These are phyloP conservation scores for Chlamydomonas eustigma DNA, from an alignment of 139 green algal genomes.

Conservation along the genomic window DNA sequence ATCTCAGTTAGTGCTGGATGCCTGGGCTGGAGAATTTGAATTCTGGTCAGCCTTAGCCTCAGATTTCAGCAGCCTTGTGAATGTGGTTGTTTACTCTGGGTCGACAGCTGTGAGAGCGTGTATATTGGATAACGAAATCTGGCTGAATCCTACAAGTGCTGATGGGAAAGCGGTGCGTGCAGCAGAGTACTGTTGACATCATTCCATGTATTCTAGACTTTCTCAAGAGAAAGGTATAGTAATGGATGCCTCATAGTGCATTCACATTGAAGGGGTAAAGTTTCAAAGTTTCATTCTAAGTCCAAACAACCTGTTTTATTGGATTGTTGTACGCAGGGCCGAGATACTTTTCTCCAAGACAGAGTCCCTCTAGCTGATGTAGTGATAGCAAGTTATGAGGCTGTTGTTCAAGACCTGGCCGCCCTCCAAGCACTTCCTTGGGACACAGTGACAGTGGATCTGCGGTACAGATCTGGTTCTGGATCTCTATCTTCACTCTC, in stretches of 20 bases:
- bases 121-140: not conserved
- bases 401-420: slow-evolving; percentile 41
- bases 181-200: not conserved
- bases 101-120: not conserved
- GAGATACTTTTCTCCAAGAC: no score
- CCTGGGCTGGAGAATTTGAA: slow-evolving; percentile 65
- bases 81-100: slow-evolving; percentile 8
- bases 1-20: slow-evolving; percentile 44
- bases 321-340: no score
- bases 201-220: no score
- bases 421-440: slow-evolving; percentile 55
- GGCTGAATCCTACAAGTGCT: not conserved
- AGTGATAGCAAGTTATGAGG: slow-evolving; percentile 68
- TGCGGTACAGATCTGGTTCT: slow-evolving; percentile 24
- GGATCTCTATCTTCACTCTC: not conserved
- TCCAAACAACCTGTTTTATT: no score
- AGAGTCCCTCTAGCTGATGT: slow-evolving; percentile 67
- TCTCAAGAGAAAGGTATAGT: no score
- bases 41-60: slow-evolving; percentile 31
- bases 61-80: not conserved
- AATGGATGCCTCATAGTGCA: no score
- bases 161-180: not conserved
- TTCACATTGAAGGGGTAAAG: no score
- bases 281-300: no score
- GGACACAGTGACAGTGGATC: slow-evolving; percentile 67